A percentile compares a stretch with the other conserved stretches of the same genome.
These are phyloP conservation scores for Evernia prunastri DNA, from an alignment of 495 filamentous ascomycete genomes.

Conservation along the genomic window DNA sequence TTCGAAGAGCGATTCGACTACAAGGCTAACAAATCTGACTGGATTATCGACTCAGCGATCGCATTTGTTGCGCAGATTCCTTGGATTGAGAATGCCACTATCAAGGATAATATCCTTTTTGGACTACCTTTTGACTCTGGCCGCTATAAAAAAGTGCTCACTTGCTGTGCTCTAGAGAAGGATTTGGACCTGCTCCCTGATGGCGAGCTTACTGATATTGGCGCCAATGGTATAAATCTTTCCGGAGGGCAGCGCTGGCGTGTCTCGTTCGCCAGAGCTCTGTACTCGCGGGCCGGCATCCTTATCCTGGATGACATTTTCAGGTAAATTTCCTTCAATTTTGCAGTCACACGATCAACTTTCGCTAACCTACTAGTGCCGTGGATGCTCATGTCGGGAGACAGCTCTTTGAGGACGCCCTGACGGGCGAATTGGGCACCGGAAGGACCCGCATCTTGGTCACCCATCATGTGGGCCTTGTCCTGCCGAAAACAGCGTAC, in stretches of 20 bases:
- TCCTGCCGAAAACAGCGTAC: constrained; percentile 62
- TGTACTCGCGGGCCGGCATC: constrained; percentile 75
- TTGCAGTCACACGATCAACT: not conserved
- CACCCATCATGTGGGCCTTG: constrained; percentile 74
- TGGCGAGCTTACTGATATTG: constrained; percentile 73
- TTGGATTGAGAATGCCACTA: constrained; percentile 79
- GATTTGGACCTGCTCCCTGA: constrained; percentile 68
- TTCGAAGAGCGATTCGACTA: constrained; percentile 40
- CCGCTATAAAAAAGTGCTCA: constrained; percentile 59
- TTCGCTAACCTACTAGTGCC: constrained; percentile 25
- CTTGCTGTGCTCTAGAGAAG: constrained; percentile 64
- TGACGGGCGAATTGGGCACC: constrained; percentile 61
- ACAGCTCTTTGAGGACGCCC: constrained; percentile 67
- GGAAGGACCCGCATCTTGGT: constrained; percentile 72
- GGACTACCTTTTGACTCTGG: constrained; percentile 59
- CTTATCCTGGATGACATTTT: constrained; percentile 83
- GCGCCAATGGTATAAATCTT: constrained; percentile 75
- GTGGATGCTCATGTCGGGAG: constrained; percentile 66
- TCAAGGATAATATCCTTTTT: constrained; percentile 67
- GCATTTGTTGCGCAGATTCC: constrained; percentile 78
- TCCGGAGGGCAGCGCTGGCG: constrained; percentile 82
- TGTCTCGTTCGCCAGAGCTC: constrained; percentile 67
- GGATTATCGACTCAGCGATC: constrained; percentile 61
- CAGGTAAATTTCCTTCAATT: constrained; percentile 38
- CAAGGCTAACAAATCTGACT: constrained; percentile 56